Evolutionary conservation across 495 filamentous ascomycete genomes (phyloP), one percentile per base, ranked within the genome.

Genomic region (Penicillium paradoxum): DNA sequence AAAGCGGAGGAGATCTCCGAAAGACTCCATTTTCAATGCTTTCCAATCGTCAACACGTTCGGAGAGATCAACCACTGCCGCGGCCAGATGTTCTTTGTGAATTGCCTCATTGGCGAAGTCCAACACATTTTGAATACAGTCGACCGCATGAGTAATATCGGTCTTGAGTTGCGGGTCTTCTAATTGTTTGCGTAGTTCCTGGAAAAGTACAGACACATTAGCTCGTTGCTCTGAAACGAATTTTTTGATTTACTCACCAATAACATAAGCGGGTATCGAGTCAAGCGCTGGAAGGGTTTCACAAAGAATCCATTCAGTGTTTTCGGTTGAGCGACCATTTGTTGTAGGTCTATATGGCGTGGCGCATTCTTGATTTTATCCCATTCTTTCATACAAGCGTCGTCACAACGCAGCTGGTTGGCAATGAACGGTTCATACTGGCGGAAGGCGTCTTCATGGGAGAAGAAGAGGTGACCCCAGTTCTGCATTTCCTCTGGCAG

Each of bases 1-100:
- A 59, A 92, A 87, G 2, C 96, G 78, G 14, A 98, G 74, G 25
- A 98, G 72, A 34, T 90, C 87, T 15, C 93, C 93, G 65, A 98
- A 97, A 18, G 87, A 82, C 37, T 96, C 88, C 24, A 97, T 83
- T 34, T 84, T 83, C 64, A 97, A 87, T 27, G 89, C 84, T 66
- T 97, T 97, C 93, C 93, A 98, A 66, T 98, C 93, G 62, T 97
- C 93, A 1, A 98, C 93, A n/a, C 91, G 79, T 33, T 74, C 70
- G 49, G 83, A 82, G 14, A 98, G 75, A 42, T 97, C 95, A 45
- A 83, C 79, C 17, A 96, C 75, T 8, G 91, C 90, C 51, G 88
- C 83, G 36, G 80, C 73, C 46, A 93, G 76, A 45, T 96, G 82
- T 63, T 95, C 89, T 44, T 87, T 87, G 60, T 91, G 84, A 37